Conservation (phyloP, 345 rosid genomes). For the Eucalyptus polyanthemos region DNA sequence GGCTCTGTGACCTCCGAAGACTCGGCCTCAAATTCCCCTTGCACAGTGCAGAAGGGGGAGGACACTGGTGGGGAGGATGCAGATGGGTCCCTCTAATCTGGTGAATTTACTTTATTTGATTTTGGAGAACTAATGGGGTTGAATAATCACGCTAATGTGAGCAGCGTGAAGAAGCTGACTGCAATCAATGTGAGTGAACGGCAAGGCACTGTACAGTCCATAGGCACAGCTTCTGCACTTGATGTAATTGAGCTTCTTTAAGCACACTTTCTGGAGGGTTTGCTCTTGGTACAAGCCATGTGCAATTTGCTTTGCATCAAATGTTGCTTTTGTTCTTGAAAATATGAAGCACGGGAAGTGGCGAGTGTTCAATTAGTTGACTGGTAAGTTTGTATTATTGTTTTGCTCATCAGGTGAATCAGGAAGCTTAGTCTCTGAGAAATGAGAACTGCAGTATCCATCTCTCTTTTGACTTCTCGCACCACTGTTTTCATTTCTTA, state of each 20-base stretch:
- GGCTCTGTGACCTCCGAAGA: constrained; percentile 67
- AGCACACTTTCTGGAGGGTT: not conserved
- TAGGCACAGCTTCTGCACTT: not conserved
- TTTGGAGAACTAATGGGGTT: not conserved
- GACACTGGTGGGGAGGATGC: constrained; percentile 38
- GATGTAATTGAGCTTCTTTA: not conserved
- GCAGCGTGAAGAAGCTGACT: not conserved
- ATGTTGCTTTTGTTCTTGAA: not conserved
- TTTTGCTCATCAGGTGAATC: not conserved
- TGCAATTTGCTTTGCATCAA: not conserved
- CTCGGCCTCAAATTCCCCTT: constrained; percentile 44
- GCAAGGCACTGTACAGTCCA: not conserved
- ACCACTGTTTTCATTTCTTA: not conserved
- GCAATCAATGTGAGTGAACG: not conserved
- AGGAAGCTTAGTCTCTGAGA: not conserved
- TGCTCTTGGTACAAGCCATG: not conserved
- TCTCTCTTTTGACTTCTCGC: not conserved
- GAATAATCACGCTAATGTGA: not conserved
- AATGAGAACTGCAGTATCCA: not conserved
- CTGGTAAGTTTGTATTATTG: not conserved
- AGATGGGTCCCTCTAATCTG: not conserved
- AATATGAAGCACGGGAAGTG: not conserved
- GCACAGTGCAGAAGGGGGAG: constrained; percentile 11
- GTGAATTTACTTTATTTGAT: constrained; percentile 44
- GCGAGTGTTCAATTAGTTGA: not conserved